Percentiles rank a stretch among this genome's conserved stretches.
phyloP scores from a whole-genome alignment of 192 early-diverging fungal genomes.

The Linnemannia elongata region DNA sequence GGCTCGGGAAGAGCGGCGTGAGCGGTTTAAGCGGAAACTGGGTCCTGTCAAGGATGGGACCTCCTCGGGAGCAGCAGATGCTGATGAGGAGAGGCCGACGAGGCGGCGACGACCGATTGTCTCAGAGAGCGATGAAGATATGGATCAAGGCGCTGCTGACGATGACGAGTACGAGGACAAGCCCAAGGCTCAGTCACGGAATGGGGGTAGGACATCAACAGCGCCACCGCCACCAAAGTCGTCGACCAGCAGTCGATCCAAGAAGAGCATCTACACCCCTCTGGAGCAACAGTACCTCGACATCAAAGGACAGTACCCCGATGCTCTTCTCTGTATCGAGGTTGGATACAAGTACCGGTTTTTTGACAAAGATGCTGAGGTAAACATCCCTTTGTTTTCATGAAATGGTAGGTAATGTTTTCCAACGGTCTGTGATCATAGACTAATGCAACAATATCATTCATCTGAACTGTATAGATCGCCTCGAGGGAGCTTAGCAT shows the following conservation, averaged over 20 bases:
- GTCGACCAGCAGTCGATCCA: slow-evolving; percentile 12
- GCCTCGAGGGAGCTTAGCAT: slow-evolving; percentile 84
- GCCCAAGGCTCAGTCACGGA: neutral
- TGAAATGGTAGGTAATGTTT: neutral
- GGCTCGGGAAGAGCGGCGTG: slow-evolving; percentile 3
- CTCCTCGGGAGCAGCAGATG: neutral
- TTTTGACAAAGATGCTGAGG: slow-evolving; percentile 91
- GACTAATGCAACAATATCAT: neutral
- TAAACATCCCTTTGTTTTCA: slow-evolving; percentile 19
- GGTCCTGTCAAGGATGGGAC: neutral
- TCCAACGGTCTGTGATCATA: neutral
- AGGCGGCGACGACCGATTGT: slow-evolving; percentile 15
- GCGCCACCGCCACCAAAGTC: neutral
- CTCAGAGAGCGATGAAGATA: slow-evolving; percentile 33
- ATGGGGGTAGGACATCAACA: neutral
- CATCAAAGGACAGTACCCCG: slow-evolving; percentile 78
- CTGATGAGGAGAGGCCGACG: neutral
- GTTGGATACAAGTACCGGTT: slow-evolving; percentile 97
- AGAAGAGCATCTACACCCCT: slow-evolving; percentile 76
- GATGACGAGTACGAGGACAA: neutral
- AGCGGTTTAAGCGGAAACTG: slow-evolving; percentile 28
- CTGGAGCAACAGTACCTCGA: slow-evolving; percentile 87
- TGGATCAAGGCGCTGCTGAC: neutral
- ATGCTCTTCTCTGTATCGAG: slow-evolving; percentile 84
- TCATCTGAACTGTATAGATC: slow-evolving; percentile 56